Evolutionary conservation across 495 filamentous ascomycete genomes (phyloP), one percentile per base, ranked within the genome.

Genomic region (Xylaria acuta): DNA sequence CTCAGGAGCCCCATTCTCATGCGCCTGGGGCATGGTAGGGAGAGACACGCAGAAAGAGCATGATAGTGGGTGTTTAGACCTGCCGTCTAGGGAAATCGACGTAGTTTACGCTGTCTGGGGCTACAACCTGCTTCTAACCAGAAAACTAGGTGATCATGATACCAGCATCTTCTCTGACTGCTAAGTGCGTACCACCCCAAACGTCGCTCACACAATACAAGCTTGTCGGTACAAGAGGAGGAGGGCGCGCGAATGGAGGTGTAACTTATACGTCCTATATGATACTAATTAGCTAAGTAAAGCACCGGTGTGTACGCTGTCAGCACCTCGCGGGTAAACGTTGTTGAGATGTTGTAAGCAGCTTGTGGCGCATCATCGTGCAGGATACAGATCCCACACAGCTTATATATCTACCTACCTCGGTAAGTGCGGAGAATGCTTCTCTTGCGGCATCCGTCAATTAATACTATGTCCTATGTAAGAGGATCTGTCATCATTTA

Each of bases 281-380:
- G n/a, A n/a, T n/a, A n/a, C n/a, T n/a, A n/a, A n/a, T n/a, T n/a
- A n/a, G n/a, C n/a, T n/a, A n/a, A n/a, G n/a, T n/a, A n/a, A n/a
- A n/a, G n/a, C n/a, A n/a, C n/a, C n/a, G 53, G 53, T 56, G 32
- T 20, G 20, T 14, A 38, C 30, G 34, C 58, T 36, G 34, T 11
- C 30, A 60, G 32, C 58, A 60, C 6, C 54, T 59, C 32, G 18
- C 34, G 58, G 58, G 58, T 60, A 60, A 60, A 60, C 34, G n/a
- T 38, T 38, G 20, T 60, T 6, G 60, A 43, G 27, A 43, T 64
- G 60, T 41, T 43, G 32, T 59, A 12, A 12, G 40, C 8, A 64
- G 51, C 51, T 47, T 47, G 64, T 36, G 64, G 64, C 47, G 64
- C 64, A 67, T 67, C 43, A 22, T 43, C 63, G 27, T 49, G 41